Base-by-base conservation (phyloP, 2,329 filamentous ascomycete species). In the Teratosphaeria zuluensis region DNA sequence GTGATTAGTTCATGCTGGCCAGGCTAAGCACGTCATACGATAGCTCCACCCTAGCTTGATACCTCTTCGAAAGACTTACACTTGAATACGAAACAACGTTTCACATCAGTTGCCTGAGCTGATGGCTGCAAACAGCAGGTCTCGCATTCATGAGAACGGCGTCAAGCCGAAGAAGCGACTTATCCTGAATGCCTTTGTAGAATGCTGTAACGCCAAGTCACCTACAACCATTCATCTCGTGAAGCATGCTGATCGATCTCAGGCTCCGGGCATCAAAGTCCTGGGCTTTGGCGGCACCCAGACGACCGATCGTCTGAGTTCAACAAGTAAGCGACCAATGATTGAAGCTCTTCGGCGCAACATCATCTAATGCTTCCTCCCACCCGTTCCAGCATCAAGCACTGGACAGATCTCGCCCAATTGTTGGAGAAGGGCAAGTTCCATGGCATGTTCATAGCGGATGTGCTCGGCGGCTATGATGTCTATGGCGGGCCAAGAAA, bases 201-300 rank as follows among this genome's bases (percentile, higher is more conserved):
- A 32, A 24, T 24, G 38, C 42, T 57, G 42, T 30, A 57, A 21
- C 4, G 56, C 38, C 53, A 84, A 84, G 2, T 8, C n/a, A 19
- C 42, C 16, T 19, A 5, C 33, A 19, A 48, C 42, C 19, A 5
- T 48, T 21, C 42, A 48, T 48, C 19, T 11, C 4, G 19, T 19
- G 16, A 48, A 12, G n/a, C 42, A 48, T 21, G 42, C 42, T 48
- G 8, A 48, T 19, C 42, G n/a, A 19, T 9, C n/a, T 8, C 16
- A 48, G 42, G 42, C 42, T 48, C 42, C 19, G 42, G 42, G 19
- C 84, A 87, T 67, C 67, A 87, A 32, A 84, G 81, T 0, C 0
- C 53, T 3, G 84, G 84, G 0, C 84, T 87, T 72, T 87, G 84
- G 85, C 86, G 85, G 74, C 81, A 87, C 56, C 84, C 84, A 0